Evolutionary conservation across 345 rosid species (phyloP).

Genomic region (Populus davidiana): DNA sequence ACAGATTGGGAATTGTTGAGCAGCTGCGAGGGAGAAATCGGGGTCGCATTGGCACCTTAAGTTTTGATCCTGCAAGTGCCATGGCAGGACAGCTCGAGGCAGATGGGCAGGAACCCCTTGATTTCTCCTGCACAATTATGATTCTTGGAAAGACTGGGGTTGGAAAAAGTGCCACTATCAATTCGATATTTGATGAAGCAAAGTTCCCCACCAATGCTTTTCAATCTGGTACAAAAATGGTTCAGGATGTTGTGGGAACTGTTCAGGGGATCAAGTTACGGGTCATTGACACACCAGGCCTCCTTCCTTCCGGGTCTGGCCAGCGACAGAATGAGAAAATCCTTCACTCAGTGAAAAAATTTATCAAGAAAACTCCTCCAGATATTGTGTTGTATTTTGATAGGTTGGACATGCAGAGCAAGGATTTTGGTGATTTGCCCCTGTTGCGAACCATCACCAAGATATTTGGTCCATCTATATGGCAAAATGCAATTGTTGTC

Average conservation of each 20-base stretch:
- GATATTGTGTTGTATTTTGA: slow-evolving; percentile 96
- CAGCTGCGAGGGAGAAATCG: slow-evolving; percentile 95
- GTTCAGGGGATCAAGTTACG: slow-evolving; percentile 97
- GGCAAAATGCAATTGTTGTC: slow-evolving; percentile 99
- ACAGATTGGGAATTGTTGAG: slow-evolving; percentile 92
- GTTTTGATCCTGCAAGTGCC: slow-evolving; percentile 98
- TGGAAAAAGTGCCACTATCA: slow-evolving; percentile 97
- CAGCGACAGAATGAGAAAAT: slow-evolving; percentile 89
- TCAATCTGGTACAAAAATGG: slow-evolving; percentile 80
- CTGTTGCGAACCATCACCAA: slow-evolving; percentile 88
- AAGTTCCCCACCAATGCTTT: slow-evolving; percentile 85
- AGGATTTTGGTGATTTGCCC: slow-evolving; percentile 92
- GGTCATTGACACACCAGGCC: slow-evolving; percentile 97
- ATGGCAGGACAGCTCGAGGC: slow-evolving; percentile 98
- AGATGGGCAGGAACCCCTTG: slow-evolving; percentile 88
- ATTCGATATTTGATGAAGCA: slow-evolving; percentile 88
- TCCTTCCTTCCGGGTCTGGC: slow-evolving; percentile 86
- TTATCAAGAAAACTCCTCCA: slow-evolving; percentile 85
- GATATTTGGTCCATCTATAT: slow-evolving; percentile 86
- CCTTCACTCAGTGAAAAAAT: slow-evolving; percentile 68
- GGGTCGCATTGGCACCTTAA: slow-evolving; percentile 95
- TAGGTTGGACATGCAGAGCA: slow-evolving; percentile 88
- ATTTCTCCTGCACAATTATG: slow-evolving; percentile 98
- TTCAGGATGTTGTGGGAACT: slow-evolving; percentile 90
- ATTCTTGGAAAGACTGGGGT: slow-evolving; percentile 96